phyloP scores from a whole-genome alignment of 176 grass and related monocot species.

The Miscanthus lutarioriparius region DNA sequence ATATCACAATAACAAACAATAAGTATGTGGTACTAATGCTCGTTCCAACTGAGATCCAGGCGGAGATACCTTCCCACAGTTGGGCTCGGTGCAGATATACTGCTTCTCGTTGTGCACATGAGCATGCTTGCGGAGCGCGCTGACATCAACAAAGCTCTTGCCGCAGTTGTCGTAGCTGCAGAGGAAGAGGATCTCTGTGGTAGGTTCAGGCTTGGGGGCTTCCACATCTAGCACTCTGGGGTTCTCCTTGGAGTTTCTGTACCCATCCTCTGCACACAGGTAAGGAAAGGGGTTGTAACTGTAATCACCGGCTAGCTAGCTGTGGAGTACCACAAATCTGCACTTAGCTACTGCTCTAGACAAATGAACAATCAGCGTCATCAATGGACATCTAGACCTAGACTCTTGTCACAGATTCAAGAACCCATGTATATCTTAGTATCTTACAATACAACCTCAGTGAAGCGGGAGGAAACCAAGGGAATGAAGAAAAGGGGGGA shows the following conservation, averaged over 20 bases:
- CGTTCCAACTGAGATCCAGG: background rate
- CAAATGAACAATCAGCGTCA: background rate
- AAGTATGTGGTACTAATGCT: background rate
- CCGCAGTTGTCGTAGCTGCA: constrained; percentile 81
- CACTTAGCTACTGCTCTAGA: background rate
- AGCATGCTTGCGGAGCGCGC: constrained; percentile 62
- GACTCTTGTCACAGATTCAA: background rate
- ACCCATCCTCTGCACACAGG: constrained; percentile 53
- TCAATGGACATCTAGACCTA: background rate
- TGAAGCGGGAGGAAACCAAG: background rate
- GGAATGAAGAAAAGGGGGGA: background rate
- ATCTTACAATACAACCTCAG: background rate
- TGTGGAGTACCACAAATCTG: background rate
- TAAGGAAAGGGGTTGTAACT: background rate
- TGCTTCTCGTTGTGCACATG: constrained; percentile 71
- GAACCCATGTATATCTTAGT: background rate
- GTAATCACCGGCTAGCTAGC: background rate
- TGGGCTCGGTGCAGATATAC: constrained; percentile 63
- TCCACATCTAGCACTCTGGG: constrained; percentile 22
- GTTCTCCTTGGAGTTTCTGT: constrained; percentile 47
- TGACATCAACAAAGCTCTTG: constrained; percentile 73
- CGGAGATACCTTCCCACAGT: constrained; percentile 75
- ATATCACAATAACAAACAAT: background rate
- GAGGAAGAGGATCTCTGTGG: constrained; percentile 79
- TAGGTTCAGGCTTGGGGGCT: constrained; percentile 56